These are phyloP conservation scores for Leptographium galeiforme DNA, from an alignment of 2,329 filamentous ascomycete species.

Conservation along the genomic window DNA sequence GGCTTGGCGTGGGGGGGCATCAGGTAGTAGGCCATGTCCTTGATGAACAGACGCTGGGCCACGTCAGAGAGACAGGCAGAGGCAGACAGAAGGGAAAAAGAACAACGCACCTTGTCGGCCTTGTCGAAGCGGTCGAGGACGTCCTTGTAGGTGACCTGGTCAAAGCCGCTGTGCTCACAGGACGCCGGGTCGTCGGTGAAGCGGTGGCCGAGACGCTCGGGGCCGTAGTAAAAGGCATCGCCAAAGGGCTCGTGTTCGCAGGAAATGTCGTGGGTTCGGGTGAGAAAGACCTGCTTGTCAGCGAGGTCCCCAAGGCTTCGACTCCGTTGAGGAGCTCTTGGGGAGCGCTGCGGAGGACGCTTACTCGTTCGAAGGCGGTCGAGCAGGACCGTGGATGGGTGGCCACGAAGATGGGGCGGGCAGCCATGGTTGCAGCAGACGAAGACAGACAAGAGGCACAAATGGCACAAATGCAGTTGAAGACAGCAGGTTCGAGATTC, in stretches of 20 bases:
- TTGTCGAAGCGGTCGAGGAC: constrained; percentile 64
- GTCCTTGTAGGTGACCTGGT: constrained; percentile 57
- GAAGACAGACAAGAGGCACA: not conserved
- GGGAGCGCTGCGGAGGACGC: not conserved
- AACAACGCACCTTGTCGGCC: constrained; percentile 29
- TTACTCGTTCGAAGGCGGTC: constrained; percentile 88
- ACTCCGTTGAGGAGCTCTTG: not conserved
- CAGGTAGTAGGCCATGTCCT: constrained; percentile 92
- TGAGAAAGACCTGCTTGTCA: constrained; percentile 76
- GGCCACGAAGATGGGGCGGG: constrained; percentile 76
- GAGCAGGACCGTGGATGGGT: constrained; percentile 93
- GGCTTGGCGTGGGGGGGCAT: constrained; percentile 59
- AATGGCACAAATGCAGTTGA: not conserved
- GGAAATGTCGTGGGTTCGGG: constrained; percentile 63
- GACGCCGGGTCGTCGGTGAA: constrained; percentile 55
- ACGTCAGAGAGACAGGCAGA: not conserved
- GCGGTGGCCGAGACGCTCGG: constrained; percentile 69
- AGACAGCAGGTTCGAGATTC: no score
- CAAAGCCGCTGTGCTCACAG: constrained; percentile 50
- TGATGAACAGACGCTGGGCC: constrained; percentile 75
- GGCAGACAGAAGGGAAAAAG: not conserved
- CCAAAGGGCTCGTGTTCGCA: constrained; percentile 95
- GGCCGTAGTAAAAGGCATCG: constrained; percentile 91
- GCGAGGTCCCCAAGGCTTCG: not conserved
- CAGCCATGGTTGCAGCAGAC: constrained; percentile 42